Percentiles rank a stretch among this genome's conserved stretches.
Evolutionary conservation across 352 stramenopile genomes (phyloP).

Genomic region (Stephanocyclus meneghinianus): DNA sequence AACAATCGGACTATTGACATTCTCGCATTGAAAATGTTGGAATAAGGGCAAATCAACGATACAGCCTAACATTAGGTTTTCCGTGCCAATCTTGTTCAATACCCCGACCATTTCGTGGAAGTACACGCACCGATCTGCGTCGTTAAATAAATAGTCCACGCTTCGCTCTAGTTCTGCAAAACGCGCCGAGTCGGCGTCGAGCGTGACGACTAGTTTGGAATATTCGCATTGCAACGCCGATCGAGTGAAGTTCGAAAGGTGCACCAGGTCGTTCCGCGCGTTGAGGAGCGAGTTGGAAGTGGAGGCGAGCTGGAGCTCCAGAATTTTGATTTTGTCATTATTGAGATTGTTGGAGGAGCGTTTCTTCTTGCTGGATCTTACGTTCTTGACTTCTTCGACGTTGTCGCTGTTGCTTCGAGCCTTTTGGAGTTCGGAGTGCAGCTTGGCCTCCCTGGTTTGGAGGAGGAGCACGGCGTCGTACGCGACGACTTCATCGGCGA

Average conservation of each 20-base stretch:
- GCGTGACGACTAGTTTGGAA: constrained; percentile 1
- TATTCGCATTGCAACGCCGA: constrained; percentile 7
- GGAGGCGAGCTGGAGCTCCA: background rate
- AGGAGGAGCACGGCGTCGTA: constrained; percentile 3
- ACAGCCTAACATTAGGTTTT: background rate
- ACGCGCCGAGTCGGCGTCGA: background rate
- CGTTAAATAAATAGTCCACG: constrained; percentile 7
- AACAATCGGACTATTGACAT: background rate
- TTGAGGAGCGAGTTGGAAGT: constrained; percentile 2
- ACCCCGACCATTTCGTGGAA: constrained; percentile 5
- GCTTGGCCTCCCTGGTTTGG: background rate
- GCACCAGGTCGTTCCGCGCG: background rate
- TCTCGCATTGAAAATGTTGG: background rate
- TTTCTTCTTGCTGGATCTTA: constrained; percentile 2
- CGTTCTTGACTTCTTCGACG: background rate
- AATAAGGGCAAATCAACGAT: background rate
- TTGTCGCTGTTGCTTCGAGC: background rate
- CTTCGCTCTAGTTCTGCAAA: background rate
- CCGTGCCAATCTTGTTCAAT: background rate
- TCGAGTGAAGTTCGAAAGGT: background rate
- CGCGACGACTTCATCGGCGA: constrained; percentile 2
- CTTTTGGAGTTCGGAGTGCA: constrained; percentile 6
- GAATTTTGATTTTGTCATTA: background rate
- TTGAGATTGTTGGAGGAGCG: background rate
- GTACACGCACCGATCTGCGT: constrained; percentile 2